These are phyloP conservation scores for Tolypocladium inflatum DNA, from an alignment of 2,329 filamentous ascomycete genomes.

Conservation along the genomic window DNA sequence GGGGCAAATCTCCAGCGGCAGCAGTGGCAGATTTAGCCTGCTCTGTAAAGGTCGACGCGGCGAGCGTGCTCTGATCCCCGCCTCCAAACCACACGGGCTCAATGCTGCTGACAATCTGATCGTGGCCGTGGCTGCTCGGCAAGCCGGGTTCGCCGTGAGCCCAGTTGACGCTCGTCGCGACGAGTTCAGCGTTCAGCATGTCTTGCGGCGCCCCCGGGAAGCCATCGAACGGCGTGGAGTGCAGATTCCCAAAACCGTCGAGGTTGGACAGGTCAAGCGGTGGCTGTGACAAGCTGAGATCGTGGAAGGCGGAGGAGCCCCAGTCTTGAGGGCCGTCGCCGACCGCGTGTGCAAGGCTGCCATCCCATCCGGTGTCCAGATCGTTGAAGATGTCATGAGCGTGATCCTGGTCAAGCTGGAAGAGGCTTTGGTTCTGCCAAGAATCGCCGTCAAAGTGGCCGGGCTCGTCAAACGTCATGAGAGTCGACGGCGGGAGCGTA, in stretches of 20 bases:
- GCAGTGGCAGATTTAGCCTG: not conserved
- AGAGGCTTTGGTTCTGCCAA: not conserved
- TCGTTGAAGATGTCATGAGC: not conserved
- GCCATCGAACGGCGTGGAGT: not conserved
- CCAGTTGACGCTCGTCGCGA: not conserved
- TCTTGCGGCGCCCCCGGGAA: not conserved
- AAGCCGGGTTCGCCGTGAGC: not conserved
- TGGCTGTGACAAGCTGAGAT: not conserved
- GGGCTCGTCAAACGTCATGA: not conserved
- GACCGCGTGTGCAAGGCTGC: not conserved
- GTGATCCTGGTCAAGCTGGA: not conserved
- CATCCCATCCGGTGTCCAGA: not conserved
- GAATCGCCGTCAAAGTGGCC: not conserved
- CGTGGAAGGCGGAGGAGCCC: not conserved
- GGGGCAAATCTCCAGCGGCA: not conserved
- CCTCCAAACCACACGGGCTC: not conserved
- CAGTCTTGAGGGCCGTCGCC: not conserved
- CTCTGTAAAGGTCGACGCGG: too few species aligned
- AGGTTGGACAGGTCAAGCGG: not conserved
- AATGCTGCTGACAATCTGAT: not conserved
- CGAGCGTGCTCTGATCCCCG: not conserved
- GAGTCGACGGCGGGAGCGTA: not conserved
- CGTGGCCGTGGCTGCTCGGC: not conserved
- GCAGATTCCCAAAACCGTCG: not conserved
- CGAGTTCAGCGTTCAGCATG: not conserved